phyloP scores from a whole-genome alignment of 2,329 filamentous ascomycete species.

The Neoscytalidium dimidiatum region DNA sequence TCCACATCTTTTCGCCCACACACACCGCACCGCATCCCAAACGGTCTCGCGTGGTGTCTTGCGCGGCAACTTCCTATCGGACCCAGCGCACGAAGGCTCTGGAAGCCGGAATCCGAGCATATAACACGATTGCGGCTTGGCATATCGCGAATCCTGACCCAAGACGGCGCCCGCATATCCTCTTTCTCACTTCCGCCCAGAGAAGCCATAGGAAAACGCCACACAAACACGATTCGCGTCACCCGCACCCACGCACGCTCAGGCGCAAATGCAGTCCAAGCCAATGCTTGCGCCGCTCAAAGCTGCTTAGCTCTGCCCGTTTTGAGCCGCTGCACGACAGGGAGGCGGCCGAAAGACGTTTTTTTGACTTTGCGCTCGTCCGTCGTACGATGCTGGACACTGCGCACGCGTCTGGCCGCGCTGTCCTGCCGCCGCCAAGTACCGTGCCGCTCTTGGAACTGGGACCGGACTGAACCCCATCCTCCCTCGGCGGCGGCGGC shows the following conservation, averaged over 20 bases:
- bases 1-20: not conserved
- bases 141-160: not conserved
- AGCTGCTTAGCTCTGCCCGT: not conserved
- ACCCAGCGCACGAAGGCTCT: not conserved
- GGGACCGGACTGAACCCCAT: no score
- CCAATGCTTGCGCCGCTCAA: not conserved
- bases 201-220: conserved; percentile 1
- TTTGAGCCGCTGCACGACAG: not conserved
- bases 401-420: not conserved
- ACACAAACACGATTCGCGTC: not conserved
- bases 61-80: conserved; percentile 1
- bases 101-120: conserved; percentile 9
- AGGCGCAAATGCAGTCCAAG: not conserved
- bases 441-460: not conserved
- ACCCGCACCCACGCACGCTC: conserved; percentile 1
- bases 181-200: not conserved
- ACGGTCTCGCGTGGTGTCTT: not conserved
- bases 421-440: not conserved
- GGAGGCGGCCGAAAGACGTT: not conserved
- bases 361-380: not conserved
- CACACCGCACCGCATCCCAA: not conserved
- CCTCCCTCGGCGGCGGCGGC: no score
- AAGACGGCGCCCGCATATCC: not conserved
- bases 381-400: conserved; percentile 8
- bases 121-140: not conserved